A percentile compares a stretch with the other conserved stretches of the same genome.
phyloP scores from a whole-genome alignment of 805 yeast species.

The Yamadazyma nakazawae region DNA sequence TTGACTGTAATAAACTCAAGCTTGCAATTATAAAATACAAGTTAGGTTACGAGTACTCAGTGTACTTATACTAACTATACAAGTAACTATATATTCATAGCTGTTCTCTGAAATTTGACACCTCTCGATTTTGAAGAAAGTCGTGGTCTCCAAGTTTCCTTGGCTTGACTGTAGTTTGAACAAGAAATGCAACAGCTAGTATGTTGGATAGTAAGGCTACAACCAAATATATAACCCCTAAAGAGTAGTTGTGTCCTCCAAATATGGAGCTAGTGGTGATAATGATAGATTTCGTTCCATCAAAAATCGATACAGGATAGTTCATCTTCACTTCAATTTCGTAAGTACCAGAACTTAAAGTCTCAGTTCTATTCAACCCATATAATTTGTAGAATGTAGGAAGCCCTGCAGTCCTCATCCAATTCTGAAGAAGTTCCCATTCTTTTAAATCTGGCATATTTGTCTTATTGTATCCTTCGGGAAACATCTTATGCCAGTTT shows the following conservation, averaged over 20 bases:
- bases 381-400: slow-evolving; percentile 86
- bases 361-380: slow-evolving; percentile 59
- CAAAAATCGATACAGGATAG: slow-evolving; percentile 78
- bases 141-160: slow-evolving; percentile 80
- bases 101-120: slow-evolving; percentile 25
- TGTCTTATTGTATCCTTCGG: slow-evolving; percentile 82
- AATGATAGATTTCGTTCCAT: slow-evolving; percentile 85
- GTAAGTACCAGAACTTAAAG: slow-evolving; percentile 66
- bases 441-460: slow-evolving; percentile 72
- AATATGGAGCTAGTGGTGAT: slow-evolving; percentile 77
- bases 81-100: slow-evolving; percentile 9
- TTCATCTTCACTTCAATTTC: slow-evolving; percentile 64
- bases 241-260: slow-evolving; percentile 83
- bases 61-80: no score
- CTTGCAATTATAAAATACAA: no score
- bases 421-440: slow-evolving; percentile 87
- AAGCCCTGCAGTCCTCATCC: slow-evolving; percentile 97
- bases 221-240: slow-evolving; percentile 81
- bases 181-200: slow-evolving; percentile 70
- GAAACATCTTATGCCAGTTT: slow-evolving; percentile 76
- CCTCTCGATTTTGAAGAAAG: slow-evolving; percentile 35
- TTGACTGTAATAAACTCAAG: neutral
- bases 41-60: no score
- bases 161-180: slow-evolving; percentile 83
- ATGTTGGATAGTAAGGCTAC: slow-evolving; percentile 76